Base-by-base conservation (phyloP, 2,329 filamentous ascomycete genomes). In the Trichothecium roseum region DNA sequence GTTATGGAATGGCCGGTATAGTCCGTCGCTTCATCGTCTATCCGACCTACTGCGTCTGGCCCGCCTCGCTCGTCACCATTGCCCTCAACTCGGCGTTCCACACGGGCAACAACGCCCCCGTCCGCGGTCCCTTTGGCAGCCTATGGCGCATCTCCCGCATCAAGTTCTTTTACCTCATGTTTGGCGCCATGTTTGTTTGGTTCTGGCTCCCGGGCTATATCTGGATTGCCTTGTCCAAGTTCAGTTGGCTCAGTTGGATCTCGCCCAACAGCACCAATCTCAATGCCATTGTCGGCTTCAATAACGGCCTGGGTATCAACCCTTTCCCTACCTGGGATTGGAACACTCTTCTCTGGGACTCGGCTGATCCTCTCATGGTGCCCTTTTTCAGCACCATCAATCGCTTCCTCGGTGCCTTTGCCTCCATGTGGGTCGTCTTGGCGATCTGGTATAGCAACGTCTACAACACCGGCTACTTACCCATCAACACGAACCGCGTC, bases 401-500 rank as follows among this genome's bases (percentile, higher is more conserved):
- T 52, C 72, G 69, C 16, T 61, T 78, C 41, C 55, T 77, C 30
- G 76, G 76, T 20, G 64, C 71, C 34, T 61, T 76, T 10, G 42
- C 72, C 24, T 70, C 66, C 30, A 66, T 68, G 45, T 68, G 72
- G 56, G 57, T 80, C 12, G 60, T 74, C 12, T 52, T 71, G 3
- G 70, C 57, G 18, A 48, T 81, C 8, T 78, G 75, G 57, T 82
- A 72, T 50, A 66, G 59, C 30, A 74, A 74, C 36, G 54, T 69
- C 2, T 80, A 69, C 57, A 69, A 72, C 51, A 69, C 66, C 9
- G 62, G 66, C 35, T 78, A 73, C 43, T 53, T 71, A 18, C 64
- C 64, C 20, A 67, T 72, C 54, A 69, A 67, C 54, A 65, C 61
- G 15, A 71, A 71, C 50, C 55, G 57, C 10, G 60, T 70, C 17